Conservation (phyloP, 164 flowering plant species). For the Aristolochia fimbriata region DNA sequence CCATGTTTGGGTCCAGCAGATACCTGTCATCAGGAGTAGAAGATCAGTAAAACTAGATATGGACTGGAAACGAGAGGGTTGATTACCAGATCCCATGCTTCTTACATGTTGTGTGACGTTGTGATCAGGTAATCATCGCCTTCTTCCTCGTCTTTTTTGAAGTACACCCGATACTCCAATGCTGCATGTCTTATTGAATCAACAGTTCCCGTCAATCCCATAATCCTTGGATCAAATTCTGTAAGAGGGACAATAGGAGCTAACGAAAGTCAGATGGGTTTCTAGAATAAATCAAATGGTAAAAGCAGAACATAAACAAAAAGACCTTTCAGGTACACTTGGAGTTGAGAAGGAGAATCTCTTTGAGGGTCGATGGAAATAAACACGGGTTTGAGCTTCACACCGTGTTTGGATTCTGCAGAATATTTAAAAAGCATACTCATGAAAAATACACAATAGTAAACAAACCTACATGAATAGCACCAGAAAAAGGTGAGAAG, state of each 20-base stretch:
- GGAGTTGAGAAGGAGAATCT: constrained; percentile 70
- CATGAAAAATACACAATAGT: background rate
- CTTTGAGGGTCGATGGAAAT: constrained; percentile 83
- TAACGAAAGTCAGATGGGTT: background rate
- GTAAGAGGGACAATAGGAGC: constrained; percentile 11
- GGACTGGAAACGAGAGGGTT: background rate
- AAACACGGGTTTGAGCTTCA: constrained; percentile 56
- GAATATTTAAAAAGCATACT: background rate
- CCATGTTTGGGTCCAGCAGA: constrained; percentile 64
- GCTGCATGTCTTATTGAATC: constrained; percentile 62
- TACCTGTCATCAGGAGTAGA: constrained; percentile 38
- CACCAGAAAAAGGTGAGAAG: background rate
- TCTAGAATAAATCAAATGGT: background rate
- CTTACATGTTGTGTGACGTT: constrained; percentile 79
- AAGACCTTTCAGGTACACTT: constrained; percentile 72
- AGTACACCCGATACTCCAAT: constrained; percentile 69
- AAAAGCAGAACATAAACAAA: background rate
- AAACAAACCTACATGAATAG: background rate
- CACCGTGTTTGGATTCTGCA: constrained; percentile 27
- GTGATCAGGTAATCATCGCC: constrained; percentile 82
- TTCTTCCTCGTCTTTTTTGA: constrained; percentile 75
- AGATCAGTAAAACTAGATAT: background rate
- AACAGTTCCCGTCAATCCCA: constrained; percentile 62
- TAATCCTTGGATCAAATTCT: constrained; percentile 78
- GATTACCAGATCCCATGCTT: no score